A percentile compares a stretch with the other conserved stretches of the same genome.
These are phyloP conservation scores for Podaxis mareebaensis DNA, from an alignment of 768 basidiomycete genomes.

Conservation along the genomic window DNA sequence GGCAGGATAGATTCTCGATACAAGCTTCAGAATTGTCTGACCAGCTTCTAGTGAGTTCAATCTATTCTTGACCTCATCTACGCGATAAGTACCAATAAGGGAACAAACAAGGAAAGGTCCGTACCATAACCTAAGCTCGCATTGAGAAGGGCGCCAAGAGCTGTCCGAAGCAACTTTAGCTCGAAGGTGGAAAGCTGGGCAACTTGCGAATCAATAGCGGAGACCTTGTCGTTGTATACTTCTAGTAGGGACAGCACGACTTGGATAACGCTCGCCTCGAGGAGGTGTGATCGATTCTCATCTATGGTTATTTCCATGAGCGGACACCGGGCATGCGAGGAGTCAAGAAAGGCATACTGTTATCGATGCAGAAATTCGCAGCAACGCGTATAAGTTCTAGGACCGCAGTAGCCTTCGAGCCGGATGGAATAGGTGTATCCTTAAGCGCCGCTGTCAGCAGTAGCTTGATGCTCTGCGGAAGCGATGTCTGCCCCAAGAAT, in stretches of 20 bases:
- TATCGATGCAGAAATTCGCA: conserved; percentile 85
- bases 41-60: conserved; percentile 71
- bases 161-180: conserved; percentile 73
- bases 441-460: conserved; percentile 58
- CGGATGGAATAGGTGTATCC: conserved; percentile 45
- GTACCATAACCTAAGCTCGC: conserved; percentile 75
- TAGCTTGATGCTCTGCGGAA: conserved; percentile 66
- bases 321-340: conserved; percentile 1
- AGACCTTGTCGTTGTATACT: conserved; percentile 58
- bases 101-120: conserved; percentile 21
- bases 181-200: conserved; percentile 51
- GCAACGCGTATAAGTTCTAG: conserved; percentile 75
- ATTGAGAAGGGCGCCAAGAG: conserved; percentile 79
- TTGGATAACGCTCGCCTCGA: conserved; percentile 73
- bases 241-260: conserved; percentile 67
- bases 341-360: conserved; percentile 47
- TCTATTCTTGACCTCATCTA: conserved; percentile 72
- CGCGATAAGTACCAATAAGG: neutral
- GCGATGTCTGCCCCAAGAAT: conserved; percentile 58
- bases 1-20: conserved; percentile 71
- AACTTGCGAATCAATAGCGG: conserved; percentile 25
- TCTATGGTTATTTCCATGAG: conserved; percentile 41
- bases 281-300: conserved; percentile 67
- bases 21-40: conserved; percentile 65
- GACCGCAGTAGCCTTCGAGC: conserved; percentile 48